These are phyloP conservation scores for Suillus subaureus DNA, from an alignment of 768 basidiomycete species.

Conservation along the genomic window DNA sequence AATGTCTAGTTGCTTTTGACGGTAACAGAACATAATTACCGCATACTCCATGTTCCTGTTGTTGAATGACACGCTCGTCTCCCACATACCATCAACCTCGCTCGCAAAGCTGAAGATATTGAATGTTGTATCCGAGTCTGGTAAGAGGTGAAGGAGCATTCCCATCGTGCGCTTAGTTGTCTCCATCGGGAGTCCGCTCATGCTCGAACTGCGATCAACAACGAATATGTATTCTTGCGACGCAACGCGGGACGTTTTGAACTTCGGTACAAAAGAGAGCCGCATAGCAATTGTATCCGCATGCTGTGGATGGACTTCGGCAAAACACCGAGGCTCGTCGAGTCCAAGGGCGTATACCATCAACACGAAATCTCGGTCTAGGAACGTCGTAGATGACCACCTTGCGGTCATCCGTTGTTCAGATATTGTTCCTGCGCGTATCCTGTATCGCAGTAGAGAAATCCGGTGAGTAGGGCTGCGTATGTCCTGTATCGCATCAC, in stretches of 20 bases:
- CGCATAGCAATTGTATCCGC: constrained; percentile 49
- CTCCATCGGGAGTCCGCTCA: constrained; percentile 43
- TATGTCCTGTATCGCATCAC: constrained; percentile 42
- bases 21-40: constrained; percentile 25
- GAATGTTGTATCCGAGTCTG: constrained; percentile 43
- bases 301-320: constrained; percentile 38
- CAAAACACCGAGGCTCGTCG: constrained; percentile 58
- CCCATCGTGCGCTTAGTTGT: constrained; percentile 49
- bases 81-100: constrained; percentile 36
- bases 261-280: constrained; percentile 55
- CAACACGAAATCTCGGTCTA: constrained; percentile 53
- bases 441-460: constrained; percentile 35
- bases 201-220: constrained; percentile 61
- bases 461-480: constrained; percentile 50
- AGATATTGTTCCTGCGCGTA: constrained; percentile 36
- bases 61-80: constrained; percentile 34
- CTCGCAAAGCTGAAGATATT: constrained; percentile 59
- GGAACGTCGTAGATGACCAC: constrained; percentile 43
- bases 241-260: constrained; percentile 41
- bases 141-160: constrained; percentile 53
- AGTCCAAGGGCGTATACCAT: constrained; percentile 49
- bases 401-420: constrained; percentile 42
- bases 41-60: constrained; percentile 35
- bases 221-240: constrained; percentile 63
- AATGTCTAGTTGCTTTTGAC: constrained; percentile 14